Evolutionary conservation across 2,329 filamentous ascomycete species (phyloP), one percentile per base, ranked within the genome.

Genomic region (Penicillium polonicum): DNA sequence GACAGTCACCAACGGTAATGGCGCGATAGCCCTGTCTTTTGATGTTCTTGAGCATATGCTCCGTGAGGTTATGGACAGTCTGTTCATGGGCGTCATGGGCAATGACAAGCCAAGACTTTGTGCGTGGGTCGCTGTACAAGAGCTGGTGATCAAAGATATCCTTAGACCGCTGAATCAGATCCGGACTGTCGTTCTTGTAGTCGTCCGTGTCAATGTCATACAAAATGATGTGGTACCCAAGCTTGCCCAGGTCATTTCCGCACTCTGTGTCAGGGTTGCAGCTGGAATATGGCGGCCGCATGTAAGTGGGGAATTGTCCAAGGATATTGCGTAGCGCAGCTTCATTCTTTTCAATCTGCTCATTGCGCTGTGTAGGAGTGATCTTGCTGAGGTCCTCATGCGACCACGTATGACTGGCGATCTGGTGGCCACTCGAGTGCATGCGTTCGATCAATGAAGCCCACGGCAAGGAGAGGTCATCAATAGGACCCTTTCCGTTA

Each of bases 401-500:
- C 19, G 75, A 76, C 80, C 80, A 82, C n/a, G 79, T 81, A 62
- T 82, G 80, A 48, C 80, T 82, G 29, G 74, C 80, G 59, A 82
- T 69, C 62, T 82, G 80, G 62, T 82, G 80, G n/a, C 79, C 79
- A 41, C 74, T 76, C 12, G 61, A 60, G 19, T 73, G 60, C 75
- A 79, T 79, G 33, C 76, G 74, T 57, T 72, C 68, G 38, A 80
- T 76, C 53, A 76, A 57, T 1, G 66, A 54, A 21, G 66, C 67
- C 76, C 76, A 75, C 4, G 74, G 75, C 52, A 75, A 70, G 4
- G 67, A 66, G 10, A 71, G 69, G n/a, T 73, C 71, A 57, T 79
- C 76, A 17, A 80, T 79, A 15, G 70, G 61, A 17, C 79, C 79
- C 59, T 77, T 78, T 19, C 72, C 76, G 46, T 77, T 80, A 60